Base-by-base conservation (phyloP, 2,329 filamentous ascomycete genomes). In the Colletotrichum cuscutae region DNA sequence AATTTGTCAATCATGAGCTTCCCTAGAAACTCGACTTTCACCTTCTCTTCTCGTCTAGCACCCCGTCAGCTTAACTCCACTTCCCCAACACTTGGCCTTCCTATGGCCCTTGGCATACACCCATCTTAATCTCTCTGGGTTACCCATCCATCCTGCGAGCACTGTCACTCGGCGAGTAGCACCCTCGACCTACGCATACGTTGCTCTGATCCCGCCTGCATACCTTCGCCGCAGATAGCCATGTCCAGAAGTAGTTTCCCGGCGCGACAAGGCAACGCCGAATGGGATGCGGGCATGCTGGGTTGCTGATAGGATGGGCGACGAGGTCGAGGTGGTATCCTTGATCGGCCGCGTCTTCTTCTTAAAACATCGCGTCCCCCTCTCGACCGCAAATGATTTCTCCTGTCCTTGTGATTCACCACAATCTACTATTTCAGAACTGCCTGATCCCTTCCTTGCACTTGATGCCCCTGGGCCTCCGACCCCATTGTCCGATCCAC, bases 11-110 rank as follows among this genome's bases (percentile, higher is more conserved):
- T 28, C 15, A 15, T 30, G 6, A 57, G 9, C 60, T 49, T 54
- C 24, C 60, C 60, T 65, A 66, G 28, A 60, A 32, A 22, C 24
- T 57, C 49, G 60, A 52, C 53, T 63, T 57, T 22, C 71, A 73
- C 71, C 71, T 73, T 70, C 71, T 73, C 46, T 73, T 73, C 66
- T 73, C 28, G 71, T 73, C 60, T 28, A 70, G 60, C 66, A 11
- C 65, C 46, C 66, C 60, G 71, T 53, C 26, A 65, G 56, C 71
- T 73, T 70, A 56, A 71, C 71, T 73, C 71, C 71, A 73, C 66
- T 60, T 65, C 60, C 60, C 61, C 66, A 57, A 73, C 66, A 57
- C 71, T 73, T 73, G 66, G 71, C 71, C 66, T 42, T 73, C 66
- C 71, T 70, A n/a, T 73, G 22, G 13, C 32, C 42, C 71, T 73